Evolutionary conservation across 2,329 filamentous ascomycete genomes (phyloP).

Genomic region (Pseudogymnoascus sp.): DNA sequence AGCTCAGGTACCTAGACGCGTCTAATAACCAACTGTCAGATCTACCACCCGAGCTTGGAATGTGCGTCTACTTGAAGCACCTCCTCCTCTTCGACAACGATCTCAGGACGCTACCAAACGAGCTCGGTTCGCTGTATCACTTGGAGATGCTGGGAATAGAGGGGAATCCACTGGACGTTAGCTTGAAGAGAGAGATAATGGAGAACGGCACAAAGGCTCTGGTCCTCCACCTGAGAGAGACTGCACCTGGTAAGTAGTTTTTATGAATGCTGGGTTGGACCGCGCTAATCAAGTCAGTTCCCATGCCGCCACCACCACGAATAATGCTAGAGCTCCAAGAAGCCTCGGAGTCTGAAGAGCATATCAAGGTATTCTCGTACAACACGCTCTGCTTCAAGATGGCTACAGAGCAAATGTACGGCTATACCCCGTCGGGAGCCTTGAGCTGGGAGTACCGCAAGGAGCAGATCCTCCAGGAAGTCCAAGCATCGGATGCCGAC

Average conservation of each 20-base stretch:
- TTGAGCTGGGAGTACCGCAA: slow-evolving; percentile 83
- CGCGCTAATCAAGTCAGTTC: slow-evolving; percentile 45
- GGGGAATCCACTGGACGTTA: slow-evolving; percentile 74
- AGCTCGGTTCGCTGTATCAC: slow-evolving; percentile 81
- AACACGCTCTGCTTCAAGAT: slow-evolving; percentile 95
- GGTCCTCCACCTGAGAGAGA: slow-evolving; percentile 74
- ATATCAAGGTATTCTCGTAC: slow-evolving; percentile 81
- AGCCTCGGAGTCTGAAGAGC: slow-evolving; percentile 50
- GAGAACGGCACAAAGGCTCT: slow-evolving; percentile 81
- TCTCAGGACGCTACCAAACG: slow-evolving; percentile 71
- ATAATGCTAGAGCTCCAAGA: slow-evolving; percentile 71
- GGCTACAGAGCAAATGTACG: slow-evolving; percentile 76
- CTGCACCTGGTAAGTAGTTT: slow-evolving; percentile 64
- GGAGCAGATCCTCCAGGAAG: slow-evolving; percentile 73
- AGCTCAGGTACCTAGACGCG: slow-evolving; percentile 74
- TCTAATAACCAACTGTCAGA: slow-evolving; percentile 80
- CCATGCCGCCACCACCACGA: slow-evolving; percentile 67
- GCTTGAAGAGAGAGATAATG: slow-evolving; percentile 73
- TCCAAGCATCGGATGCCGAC: slow-evolving; percentile 72
- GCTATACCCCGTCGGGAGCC: slow-evolving; percentile 77
- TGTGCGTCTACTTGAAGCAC: slow-evolving; percentile 87
- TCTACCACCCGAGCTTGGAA: slow-evolving; percentile 85
- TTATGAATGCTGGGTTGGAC: not conserved
- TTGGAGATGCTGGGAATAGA: slow-evolving; percentile 86
- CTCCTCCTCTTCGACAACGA: slow-evolving; percentile 86